Evolutionary conservation across 345 rosid species (phyloP).

Genomic region (Moricandia moricandioides): DNA sequence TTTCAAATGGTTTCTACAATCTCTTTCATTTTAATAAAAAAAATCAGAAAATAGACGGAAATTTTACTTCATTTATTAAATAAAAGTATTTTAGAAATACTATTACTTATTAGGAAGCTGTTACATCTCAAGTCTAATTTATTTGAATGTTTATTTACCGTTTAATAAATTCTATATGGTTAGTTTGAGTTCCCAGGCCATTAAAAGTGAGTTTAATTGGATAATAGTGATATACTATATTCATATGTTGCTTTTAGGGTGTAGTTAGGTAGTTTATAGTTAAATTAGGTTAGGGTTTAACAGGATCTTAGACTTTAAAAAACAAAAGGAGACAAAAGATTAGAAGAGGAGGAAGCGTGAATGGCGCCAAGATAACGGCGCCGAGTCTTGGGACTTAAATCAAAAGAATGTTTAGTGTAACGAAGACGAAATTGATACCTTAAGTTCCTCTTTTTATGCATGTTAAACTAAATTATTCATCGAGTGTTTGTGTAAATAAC

Average conservation of each 20-base stretch:
- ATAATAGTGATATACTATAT: background rate
- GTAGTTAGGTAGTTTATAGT: conserved; percentile 25
- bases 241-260: conserved; percentile 9
- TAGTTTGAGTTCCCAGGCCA: background rate
- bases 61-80: background rate
- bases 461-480: background rate
- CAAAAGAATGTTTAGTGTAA: conserved; percentile 18
- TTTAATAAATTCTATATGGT: background rate
- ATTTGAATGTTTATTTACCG: background rate
- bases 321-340: conserved; percentile 3
- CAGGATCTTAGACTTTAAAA: background rate
- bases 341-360: conserved; percentile 18
- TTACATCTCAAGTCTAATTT: background rate
- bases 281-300: conserved; percentile 24
- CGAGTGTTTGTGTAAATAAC: background rate
- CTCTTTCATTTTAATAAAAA: too few relatives aligned
- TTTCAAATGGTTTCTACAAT: too few relatives aligned
- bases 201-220: background rate
- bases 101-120: background rate
- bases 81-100: background rate
- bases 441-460: conserved; percentile 28
- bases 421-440: conserved; percentile 32
- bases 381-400: conserved; percentile 32
- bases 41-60: too few relatives aligned
- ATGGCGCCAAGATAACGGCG: conserved; percentile 40